Conservation (phyloP, 257 asterid species). For the Hygrophila difformis region DNA sequence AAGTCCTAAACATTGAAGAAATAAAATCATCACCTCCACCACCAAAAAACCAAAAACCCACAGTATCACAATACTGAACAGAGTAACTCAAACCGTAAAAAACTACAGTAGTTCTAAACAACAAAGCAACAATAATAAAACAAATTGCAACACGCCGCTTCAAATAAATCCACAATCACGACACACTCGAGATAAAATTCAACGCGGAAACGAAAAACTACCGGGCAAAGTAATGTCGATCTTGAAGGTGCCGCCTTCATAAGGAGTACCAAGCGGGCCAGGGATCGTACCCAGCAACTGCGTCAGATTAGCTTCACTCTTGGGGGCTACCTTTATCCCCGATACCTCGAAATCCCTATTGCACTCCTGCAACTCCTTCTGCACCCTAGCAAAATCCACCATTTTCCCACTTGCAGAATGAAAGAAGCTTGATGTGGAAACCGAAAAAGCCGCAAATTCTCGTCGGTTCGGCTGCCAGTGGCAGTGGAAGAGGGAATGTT, state of each 20-base stretch:
- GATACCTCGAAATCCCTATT: slow-evolving; percentile 69
- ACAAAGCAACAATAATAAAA: background rate
- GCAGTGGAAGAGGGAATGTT: too few species aligned
- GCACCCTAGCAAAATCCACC: slow-evolving; percentile 90
- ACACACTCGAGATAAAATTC: background rate
- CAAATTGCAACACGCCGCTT: background rate
- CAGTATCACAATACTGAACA: background rate
- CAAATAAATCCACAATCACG: background rate
- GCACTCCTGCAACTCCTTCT: slow-evolving; percentile 42
- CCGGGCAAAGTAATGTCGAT: slow-evolving; percentile 85
- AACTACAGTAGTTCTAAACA: background rate
- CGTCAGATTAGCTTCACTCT: slow-evolving; percentile 50
- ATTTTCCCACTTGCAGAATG: slow-evolving; percentile 16
- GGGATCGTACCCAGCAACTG: slow-evolving; percentile 82
- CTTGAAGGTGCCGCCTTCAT: slow-evolving; percentile 90
- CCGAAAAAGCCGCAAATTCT: background rate
- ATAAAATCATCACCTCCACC: too few species aligned
- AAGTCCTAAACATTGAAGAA: too few species aligned
- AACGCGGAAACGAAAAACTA: slow-evolving; percentile 9
- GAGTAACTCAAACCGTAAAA: background rate
- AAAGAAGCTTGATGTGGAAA: too few species aligned
- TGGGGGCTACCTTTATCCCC: slow-evolving; percentile 66
- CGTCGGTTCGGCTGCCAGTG: too few species aligned
- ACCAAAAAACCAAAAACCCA: too few species aligned
- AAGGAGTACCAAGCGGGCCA: slow-evolving; percentile 88